Conservation (phyloP, 192 early-diverging fungal species). For the Linderina pennispora region DNA sequence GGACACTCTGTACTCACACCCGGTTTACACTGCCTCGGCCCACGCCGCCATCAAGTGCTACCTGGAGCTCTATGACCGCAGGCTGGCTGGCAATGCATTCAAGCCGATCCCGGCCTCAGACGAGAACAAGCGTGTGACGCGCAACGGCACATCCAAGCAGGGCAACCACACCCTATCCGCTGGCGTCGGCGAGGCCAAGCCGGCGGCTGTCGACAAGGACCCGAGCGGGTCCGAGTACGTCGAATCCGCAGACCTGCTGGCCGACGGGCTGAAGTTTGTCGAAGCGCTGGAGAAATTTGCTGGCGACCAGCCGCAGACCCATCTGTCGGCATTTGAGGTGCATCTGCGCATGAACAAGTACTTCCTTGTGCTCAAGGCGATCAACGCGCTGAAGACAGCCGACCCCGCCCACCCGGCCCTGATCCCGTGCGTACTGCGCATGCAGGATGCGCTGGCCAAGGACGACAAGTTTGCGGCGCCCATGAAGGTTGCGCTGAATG, state of each 20-base stretch:
- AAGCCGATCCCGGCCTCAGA: slow-evolving; percentile 18
- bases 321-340: slow-evolving; percentile 33
- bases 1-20: slow-evolving; percentile 64
- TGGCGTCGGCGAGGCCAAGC: slow-evolving; percentile 48
- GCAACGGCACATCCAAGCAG: slow-evolving; percentile 52
- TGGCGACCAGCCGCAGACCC: slow-evolving; percentile 18
- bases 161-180: slow-evolving; percentile 37
- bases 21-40: slow-evolving; percentile 69
- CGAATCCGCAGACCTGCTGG: slow-evolving; percentile 61
- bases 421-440: slow-evolving; percentile 22
- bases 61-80: slow-evolving; percentile 41
- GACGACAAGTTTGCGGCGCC: slow-evolving; percentile 40
- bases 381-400: slow-evolving; percentile 33
- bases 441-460: slow-evolving; percentile 19
- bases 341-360: slow-evolving; percentile 48
- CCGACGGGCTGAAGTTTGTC: slow-evolving; percentile 71
- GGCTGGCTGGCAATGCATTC: slow-evolving; percentile 29
- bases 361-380: slow-evolving; percentile 41
- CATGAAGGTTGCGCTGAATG: slow-evolving; percentile 39
- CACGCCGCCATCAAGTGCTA: slow-evolving; percentile 64
- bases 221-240: slow-evolving; percentile 39
- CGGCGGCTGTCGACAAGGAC: slow-evolving; percentile 37
- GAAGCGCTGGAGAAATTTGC: slow-evolving; percentile 51
- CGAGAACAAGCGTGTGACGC: slow-evolving; percentile 36
- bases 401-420: slow-evolving; percentile 24